phyloP scores from a whole-genome alignment of 2,329 filamentous ascomycete genomes.

The Verruconis gallopava region DNA sequence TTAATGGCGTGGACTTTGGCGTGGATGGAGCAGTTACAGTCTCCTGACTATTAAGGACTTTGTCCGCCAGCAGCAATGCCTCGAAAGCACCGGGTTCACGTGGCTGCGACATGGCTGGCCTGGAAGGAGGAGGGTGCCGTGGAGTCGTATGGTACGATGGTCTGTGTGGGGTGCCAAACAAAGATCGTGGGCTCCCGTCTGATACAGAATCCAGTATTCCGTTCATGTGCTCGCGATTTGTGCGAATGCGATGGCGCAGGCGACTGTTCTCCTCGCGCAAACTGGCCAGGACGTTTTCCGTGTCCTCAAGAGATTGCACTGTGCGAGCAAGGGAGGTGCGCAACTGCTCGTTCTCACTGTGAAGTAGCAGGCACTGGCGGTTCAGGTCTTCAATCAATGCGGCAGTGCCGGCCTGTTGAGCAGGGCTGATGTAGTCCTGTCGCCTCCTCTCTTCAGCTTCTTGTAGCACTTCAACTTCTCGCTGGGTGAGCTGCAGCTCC shows the following conservation, averaged over 20 bases:
- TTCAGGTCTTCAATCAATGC: conserved; percentile 35
- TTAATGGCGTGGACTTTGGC: conserved; percentile 40
- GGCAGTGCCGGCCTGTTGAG: conserved; percentile 44
- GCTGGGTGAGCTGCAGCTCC: conserved; percentile 81
- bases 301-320: conserved; percentile 65
- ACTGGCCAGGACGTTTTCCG: conserved; percentile 57
- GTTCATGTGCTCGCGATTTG: conserved; percentile 80
- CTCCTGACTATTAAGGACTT: conserved; percentile 68
- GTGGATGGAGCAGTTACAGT: conserved; percentile 63
- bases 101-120: conserved; percentile 14
- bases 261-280: conserved; percentile 65
- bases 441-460: conserved; percentile 55
- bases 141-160: conserved; percentile 31
- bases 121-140: conserved; percentile 16
- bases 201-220: conserved; percentile 26
- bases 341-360: conserved; percentile 52
- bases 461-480: conserved; percentile 75
- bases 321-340: conserved; percentile 55
- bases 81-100: conserved; percentile 55
- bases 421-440: conserved; percentile 35
- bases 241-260: conserved; percentile 70
- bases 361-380: conserved; percentile 49
- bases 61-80: conserved; percentile 58
- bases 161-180: conserved; percentile 40
- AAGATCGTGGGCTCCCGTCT: conserved; percentile 57